phyloP scores from a whole-genome alignment of 371 early-diverging fungal species.

The Syncephalastrum racemosum region DNA sequence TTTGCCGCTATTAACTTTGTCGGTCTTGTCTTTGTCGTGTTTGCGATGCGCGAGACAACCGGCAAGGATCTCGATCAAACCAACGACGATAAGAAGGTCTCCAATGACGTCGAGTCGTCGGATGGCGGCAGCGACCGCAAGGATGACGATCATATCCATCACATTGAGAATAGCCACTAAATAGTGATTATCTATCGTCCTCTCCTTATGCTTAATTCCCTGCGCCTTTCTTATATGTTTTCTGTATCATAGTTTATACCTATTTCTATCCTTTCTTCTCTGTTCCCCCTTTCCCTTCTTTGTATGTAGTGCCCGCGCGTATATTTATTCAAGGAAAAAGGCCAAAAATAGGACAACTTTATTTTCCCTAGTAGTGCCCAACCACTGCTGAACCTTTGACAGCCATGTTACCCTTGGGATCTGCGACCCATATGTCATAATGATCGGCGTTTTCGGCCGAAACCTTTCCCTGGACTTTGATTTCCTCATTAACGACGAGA shows the following conservation, averaged over 20 bases:
- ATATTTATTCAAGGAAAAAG: too few species aligned
- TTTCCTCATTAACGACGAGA: constrained; percentile 54
- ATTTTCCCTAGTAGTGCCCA: too few species aligned
- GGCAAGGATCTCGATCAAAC: constrained; percentile 36
- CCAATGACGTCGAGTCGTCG: constrained; percentile 4
- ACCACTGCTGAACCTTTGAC: constrained; percentile 55
- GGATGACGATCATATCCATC: constrained; percentile 1
- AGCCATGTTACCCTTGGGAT: constrained; percentile 64
- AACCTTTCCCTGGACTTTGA: constrained; percentile 52
- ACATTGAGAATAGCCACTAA: background rate
- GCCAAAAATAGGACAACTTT: too few species aligned
- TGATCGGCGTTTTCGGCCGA: constrained; percentile 23
- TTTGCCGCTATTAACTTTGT: constrained; percentile 45
- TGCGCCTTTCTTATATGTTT: too few species aligned
- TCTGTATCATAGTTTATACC: too few species aligned
- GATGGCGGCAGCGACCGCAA: constrained; percentile 2
- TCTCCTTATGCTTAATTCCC: too few species aligned
- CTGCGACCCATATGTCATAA: constrained; percentile 73
- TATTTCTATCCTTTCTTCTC: too few species aligned
- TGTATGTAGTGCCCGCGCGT: too few species aligned
- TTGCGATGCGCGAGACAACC: constrained; percentile 48
- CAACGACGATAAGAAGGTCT: background rate
- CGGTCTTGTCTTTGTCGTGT: constrained; percentile 38
- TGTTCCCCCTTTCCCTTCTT: too few species aligned
- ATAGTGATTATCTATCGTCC: too few species aligned